phyloP scores from a whole-genome alignment of 345 rosid genomes.

The Theobroma cacao region DNA sequence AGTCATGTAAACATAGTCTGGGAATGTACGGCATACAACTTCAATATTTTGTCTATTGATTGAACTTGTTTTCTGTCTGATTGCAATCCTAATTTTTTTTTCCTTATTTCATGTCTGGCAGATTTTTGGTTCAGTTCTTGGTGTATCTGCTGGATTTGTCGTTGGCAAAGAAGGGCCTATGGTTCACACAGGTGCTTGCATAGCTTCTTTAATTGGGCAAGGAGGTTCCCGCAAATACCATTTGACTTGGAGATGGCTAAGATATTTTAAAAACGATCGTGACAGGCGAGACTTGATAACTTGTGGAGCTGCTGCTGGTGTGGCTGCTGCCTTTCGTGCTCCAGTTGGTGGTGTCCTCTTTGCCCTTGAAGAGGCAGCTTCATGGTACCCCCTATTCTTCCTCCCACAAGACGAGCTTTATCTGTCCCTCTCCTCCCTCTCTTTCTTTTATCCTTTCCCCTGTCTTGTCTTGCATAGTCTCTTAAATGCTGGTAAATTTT shows the following conservation, averaged over 20 bases:
- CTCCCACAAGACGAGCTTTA: not conserved
- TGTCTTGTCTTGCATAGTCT: not conserved
- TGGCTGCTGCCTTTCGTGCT: constrained; percentile 52
- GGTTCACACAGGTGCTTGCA: constrained; percentile 53
- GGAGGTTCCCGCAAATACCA: constrained; percentile 50
- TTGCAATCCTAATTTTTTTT: not conserved
- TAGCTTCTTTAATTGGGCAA: constrained; percentile 49
- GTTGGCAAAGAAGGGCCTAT: constrained; percentile 56
- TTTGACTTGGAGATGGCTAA: constrained; percentile 50
- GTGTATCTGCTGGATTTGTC: constrained; percentile 46
- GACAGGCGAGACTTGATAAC: constrained; percentile 54
- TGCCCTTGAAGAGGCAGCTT: constrained; percentile 58
- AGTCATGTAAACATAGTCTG: not conserved
- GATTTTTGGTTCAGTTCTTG: constrained; percentile 42
- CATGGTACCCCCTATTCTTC: constrained; percentile 34
- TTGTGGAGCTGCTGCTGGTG: constrained; percentile 54
- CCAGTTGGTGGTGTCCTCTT: constrained; percentile 56
- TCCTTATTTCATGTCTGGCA: constrained; percentile 16
- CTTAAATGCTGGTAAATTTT: not conserved
- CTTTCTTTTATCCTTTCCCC: not conserved
- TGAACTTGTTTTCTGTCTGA: not conserved
- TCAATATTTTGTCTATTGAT: not conserved
- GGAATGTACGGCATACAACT: not conserved
- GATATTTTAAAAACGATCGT: constrained; percentile 48
- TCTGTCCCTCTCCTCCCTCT: not conserved